Base-by-base conservation (phyloP, 257 asterid species). In the Gynochthodes officinalis region DNA sequence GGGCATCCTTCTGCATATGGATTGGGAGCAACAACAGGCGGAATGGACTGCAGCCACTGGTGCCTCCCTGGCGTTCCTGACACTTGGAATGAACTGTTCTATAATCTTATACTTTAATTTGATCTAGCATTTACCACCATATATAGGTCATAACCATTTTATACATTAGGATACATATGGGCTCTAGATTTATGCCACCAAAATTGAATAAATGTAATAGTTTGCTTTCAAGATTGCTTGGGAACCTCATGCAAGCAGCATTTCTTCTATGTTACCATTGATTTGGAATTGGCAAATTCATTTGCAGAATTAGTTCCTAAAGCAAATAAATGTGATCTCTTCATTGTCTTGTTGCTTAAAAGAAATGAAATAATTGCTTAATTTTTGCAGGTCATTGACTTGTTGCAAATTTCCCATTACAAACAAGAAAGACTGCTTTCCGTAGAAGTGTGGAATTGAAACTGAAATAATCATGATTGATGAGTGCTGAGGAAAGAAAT, bases 1-100 rank as follows among this genome's bases (percentile, higher is more conserved):
- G 97, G 95, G 1, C 98, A 93, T 54, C 97, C 98, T 75, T 93
- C 98, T 4, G 70, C 86, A 0, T 93, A 85, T 61, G 98, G 98
- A 32, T 77, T 86, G 3, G 80, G 79, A 0, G 81, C 86, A 18
- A 75, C 52, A 13, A 63, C 76, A 0, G 88, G 83, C 28, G 86
- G 80, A 37, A 82, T 82, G 86, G 98, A 93, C 70, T 93, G 97
- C 77, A 93, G 92, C 82, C 98, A 93, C 72, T 93, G 98, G 98
- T 91, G 97, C 55, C 79, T 93, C 32, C 89, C 96, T 0, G 97
- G 97, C 54, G 91, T 93, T 2, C 98, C 97, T 14, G 97, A 93
- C 81, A 88, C 89, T 53, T 93, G 97, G 97, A 93, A 91, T 73
- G 84, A 76, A 50, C 79, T 93, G 52, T 87, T 93, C 65, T 91